Percentiles rank a stretch among this genome's conserved stretches.
Conservation (phyloP, 2,329 filamentous ascomycete species). For the Paecilomyces sp. region DNA sequence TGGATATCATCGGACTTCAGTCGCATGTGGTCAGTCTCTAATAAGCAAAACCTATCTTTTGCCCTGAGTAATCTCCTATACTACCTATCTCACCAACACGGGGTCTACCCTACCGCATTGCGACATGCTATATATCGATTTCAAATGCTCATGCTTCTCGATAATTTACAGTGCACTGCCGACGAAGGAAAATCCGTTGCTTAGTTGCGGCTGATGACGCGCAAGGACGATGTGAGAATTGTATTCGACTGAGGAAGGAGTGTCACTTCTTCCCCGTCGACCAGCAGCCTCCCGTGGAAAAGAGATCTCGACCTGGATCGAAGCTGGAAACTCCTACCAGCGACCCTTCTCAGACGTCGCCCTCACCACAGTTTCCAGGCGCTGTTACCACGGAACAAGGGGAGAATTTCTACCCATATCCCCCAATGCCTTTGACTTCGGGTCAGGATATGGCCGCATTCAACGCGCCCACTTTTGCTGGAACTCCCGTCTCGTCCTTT, state of each 20-base stretch:
- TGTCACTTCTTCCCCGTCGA: slow-evolving; percentile 91
- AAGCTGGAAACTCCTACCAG: slow-evolving; percentile 38
- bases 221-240: slow-evolving; percentile 78
- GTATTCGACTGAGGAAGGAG: slow-evolving; percentile 88
- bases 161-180: slow-evolving; percentile 66
- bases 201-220: slow-evolving; percentile 66
- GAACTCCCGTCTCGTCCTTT: slow-evolving; percentile 27
- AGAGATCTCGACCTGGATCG: slow-evolving; percentile 37
- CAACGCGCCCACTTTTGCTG: slow-evolving; percentile 21
- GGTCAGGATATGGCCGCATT: slow-evolving; percentile 27
- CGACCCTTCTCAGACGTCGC: slow-evolving; percentile 43
- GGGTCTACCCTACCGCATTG: background rate
- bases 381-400: slow-evolving; percentile 21
- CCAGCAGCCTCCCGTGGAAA: slow-evolving; percentile 54
- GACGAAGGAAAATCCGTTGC: slow-evolving; percentile 88
- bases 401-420: slow-evolving; percentile 31
- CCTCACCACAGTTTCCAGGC: slow-evolving; percentile 28
- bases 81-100: background rate
- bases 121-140: background rate
- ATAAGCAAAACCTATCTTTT: slow-evolving; percentile 5
- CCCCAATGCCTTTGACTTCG: slow-evolving; percentile 25
- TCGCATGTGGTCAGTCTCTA: slow-evolving; percentile 78
- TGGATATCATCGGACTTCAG: slow-evolving; percentile 89
- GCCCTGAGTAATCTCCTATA: background rate
- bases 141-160: background rate